Base-by-base conservation (phyloP, 495 filamentous ascomycete species). In the Podospora australis region DNA sequence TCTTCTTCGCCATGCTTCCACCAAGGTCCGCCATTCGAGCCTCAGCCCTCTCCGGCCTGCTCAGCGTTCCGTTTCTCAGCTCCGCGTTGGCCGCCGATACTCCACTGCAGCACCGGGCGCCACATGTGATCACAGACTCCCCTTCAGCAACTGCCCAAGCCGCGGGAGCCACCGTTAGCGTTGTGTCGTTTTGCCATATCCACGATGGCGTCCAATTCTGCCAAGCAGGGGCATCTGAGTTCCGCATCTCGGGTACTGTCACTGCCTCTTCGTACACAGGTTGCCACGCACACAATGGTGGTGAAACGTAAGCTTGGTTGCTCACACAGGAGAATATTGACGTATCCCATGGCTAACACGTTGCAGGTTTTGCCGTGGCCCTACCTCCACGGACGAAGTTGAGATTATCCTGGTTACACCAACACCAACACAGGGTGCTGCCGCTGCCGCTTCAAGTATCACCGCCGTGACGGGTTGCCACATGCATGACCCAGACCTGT, bases 401-500 rank as follows among this genome's bases (percentile, higher is more conserved):
- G 39, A 49, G 19, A 46, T 50, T 22, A 14, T 54, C 28, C 26
- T 46, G 10, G 25, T 30, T 11, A 44, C 46, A 2, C 34, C 52
- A 8, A 34, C 52, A 2, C 52, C 46, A 11, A 46, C 52, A 3
- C 49, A 44, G 38, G 21, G 7, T 36, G 34, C 29, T 7, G 7
- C 26, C 2, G 16, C 38, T 20, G 39, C 24, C 14, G 13, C 19
- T 4, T 40, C 34, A 8, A 42, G 9, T 30, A 17, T 49, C 20
- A 50, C 47, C 6, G 51, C 55, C 6, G 48, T 58, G 5, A 49
- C 51, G 1, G 51, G 44, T 0, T 54, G 55, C 28, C 55, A 58
- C 25, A 22, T 54, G 0, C 51, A 58, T 34, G 50, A 28, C 6
- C 8, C 44, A 9, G 26, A 35, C 14, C 21, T 58, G 51, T 58